These are phyloP conservation scores for Rhynchospora tenuis DNA, from an alignment of 176 grass and related monocot genomes.

Conservation along the genomic window DNA sequence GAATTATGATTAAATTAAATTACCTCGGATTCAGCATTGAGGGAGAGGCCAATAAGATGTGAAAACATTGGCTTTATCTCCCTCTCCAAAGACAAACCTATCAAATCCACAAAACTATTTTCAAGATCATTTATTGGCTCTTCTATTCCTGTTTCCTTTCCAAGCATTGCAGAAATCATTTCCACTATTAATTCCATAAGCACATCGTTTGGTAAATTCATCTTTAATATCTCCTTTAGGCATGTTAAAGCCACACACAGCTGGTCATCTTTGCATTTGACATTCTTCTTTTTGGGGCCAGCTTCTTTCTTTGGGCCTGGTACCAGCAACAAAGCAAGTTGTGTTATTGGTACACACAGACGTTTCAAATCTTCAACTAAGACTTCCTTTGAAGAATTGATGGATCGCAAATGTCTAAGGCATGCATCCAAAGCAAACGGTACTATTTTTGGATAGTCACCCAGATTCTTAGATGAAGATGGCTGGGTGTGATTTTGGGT, in stretches of 20 bases:
- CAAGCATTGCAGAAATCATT: conserved; percentile 13
- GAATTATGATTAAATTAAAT: conserved; percentile 6
- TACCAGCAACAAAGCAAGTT: conserved; percentile 53
- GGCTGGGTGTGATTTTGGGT: conserved; percentile 37
- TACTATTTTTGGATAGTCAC: conserved; percentile 34
- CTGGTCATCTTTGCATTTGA: conserved; percentile 53
- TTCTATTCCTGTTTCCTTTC: conserved; percentile 8
- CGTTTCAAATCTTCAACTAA: conserved; percentile 41
- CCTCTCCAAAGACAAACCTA: conserved; percentile 33
- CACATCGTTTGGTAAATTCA: conserved; percentile 43
- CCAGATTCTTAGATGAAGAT: conserved; percentile 23
- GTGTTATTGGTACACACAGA: conserved; percentile 51
- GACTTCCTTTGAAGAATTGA: conserved; percentile 28
- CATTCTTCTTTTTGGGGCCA: conserved; percentile 42
- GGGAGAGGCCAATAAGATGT: conserved; percentile 44
- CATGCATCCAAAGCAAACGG: conserved; percentile 66
- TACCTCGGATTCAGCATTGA: conserved; percentile 80
- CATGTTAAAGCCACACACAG: conserved; percentile 56
- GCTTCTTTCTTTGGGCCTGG: conserved; percentile 39
- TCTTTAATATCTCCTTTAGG: conserved; percentile 51
- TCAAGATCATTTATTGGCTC: neutral
- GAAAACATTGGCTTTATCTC: conserved; percentile 54
- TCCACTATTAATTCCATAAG: conserved; percentile 6
- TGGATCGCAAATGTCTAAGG: conserved; percentile 52
- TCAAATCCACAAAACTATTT: conserved; percentile 40